Evolutionary conservation across 371 early-diverging fungal genomes (phyloP).

Genomic region (Syncephalastrum monosporum): DNA sequence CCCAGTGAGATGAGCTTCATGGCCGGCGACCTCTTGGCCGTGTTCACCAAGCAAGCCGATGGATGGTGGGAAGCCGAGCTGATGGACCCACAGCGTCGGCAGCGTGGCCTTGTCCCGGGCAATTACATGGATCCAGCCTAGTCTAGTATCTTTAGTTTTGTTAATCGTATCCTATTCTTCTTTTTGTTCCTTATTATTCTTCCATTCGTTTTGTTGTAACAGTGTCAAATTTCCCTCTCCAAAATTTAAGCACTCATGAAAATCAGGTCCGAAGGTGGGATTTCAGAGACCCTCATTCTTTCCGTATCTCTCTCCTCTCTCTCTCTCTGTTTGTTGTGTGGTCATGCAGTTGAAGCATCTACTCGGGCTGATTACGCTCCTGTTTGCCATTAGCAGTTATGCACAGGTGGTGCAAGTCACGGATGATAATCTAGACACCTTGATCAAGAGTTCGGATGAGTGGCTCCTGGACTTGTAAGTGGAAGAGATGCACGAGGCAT

Average conservation of each 20-base stretch:
- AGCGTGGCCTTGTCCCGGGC: slow-evolving; percentile 45
- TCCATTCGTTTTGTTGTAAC: no score
- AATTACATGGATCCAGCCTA: slow-evolving; percentile 39
- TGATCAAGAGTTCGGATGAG: slow-evolving; percentile 29
- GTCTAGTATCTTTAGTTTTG: background rate
- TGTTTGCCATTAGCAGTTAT: slow-evolving; percentile 1
- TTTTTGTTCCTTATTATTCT: no score
- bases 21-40: slow-evolving; percentile 38
- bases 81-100: slow-evolving; percentile 20
- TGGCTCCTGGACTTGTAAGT: slow-evolving; percentile 49
- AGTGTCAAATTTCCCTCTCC: no score
- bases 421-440: slow-evolving; percentile 31
- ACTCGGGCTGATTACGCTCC: no score
- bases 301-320: no score
- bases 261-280: no score
- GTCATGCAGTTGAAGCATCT: no score
- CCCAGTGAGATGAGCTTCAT: slow-evolving; percentile 39
- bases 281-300: no score
- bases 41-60: slow-evolving; percentile 41
- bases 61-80: slow-evolving; percentile 54
- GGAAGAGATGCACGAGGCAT: no score
- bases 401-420: slow-evolving; percentile 33
- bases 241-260: no score
- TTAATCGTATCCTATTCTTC: no score
- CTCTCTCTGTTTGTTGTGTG: no score